Base-by-base conservation (phyloP, 306 rosid genomes). In the Quercus variabilis region DNA sequence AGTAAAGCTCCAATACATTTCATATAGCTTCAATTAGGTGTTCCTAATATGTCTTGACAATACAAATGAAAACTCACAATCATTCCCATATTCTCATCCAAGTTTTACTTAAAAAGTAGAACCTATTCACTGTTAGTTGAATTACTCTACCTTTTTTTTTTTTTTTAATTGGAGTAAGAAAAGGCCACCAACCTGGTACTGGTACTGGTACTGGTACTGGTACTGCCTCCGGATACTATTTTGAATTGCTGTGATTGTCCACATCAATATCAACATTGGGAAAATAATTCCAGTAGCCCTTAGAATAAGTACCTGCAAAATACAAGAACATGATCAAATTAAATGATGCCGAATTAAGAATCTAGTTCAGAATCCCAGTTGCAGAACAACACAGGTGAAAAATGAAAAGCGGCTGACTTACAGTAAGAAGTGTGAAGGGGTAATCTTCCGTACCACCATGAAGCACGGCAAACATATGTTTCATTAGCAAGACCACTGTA, bases 361-460 rank as follows among this genome's bases (percentile, higher is more conserved):
- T 10, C 41, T 46, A 10, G 71, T 19, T 67, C 7, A 35, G 72
- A 31, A 7, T 13, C 70, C 70, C 41, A 28, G 41, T 63, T 63
- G 21, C 1, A 63, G 69, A 7, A 12, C 11, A 7, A 57, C 21
- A 58, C 21, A 18, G 71, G 5, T 6, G 25, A 21, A 13, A 17
- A 26, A 9, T 5, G 57, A 15, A 2, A 52, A 55, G 15, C 5
- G 11, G 78, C 52, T 55, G 46, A 82, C 96, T 90, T 80, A 96
- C 99, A 0, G 97, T 93, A 2, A 87, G 23, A 65, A 91, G 84
- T 21, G 99, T 82, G 80, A 96, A 96, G 10, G 98, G 99, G 84
- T 93, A 90, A 6, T 87, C 94, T 82, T 83, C 91, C 1, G 86
- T 72, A 80, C 85, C 89, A 46, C 76, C 81, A 25, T 79, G 80